A percentile compares a stretch with the other conserved stretches of the same genome.
Evolutionary conservation across 2,329 filamentous ascomycete species (phyloP).

Genomic region (Penicillium fuscoglaucum): DNA sequence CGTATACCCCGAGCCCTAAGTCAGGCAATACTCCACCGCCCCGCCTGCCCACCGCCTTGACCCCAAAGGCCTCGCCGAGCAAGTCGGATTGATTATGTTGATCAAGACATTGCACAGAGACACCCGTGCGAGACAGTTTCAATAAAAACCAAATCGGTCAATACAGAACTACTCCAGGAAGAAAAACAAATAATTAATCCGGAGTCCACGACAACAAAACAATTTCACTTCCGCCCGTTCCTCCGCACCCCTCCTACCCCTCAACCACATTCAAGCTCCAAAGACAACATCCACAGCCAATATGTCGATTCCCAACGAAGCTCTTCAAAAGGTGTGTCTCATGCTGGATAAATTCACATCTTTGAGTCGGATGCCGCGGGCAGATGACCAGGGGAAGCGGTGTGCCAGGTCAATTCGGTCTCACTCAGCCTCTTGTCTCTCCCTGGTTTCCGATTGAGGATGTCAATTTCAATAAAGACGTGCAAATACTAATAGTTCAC

Average conservation of each 20-base stretch:
- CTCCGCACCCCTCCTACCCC: slow-evolving; percentile 15
- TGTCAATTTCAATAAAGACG: not conserved
- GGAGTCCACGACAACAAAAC: not conserved
- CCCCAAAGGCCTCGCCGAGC: slow-evolving; percentile 2
- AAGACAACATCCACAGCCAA: slow-evolving; percentile 28
- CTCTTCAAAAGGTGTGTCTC: slow-evolving; percentile 76
- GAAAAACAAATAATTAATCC: not conserved
- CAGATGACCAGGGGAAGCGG: not conserved
- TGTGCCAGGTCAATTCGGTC: slow-evolving; percentile 1
- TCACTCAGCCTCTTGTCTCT: not conserved
- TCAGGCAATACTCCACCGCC: slow-evolving; percentile 7
- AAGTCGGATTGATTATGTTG: slow-evolving; percentile 1
- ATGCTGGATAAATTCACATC: rapidly evolving
- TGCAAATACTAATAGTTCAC: slow-evolving; percentile 12
- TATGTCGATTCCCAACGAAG: slow-evolving; percentile 94
- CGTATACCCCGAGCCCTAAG: slow-evolving; percentile 2
- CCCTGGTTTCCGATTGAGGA: not conserved
- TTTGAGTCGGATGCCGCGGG: not conserved
- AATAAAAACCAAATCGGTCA: not conserved
- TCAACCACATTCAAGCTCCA: slow-evolving; percentile 12
- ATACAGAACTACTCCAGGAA: not conserved
- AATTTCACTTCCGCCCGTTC: slow-evolving; percentile 4
- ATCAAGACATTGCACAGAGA: slow-evolving; percentile 5
- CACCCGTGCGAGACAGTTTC: slow-evolving; percentile 2
- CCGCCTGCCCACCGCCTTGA: slow-evolving; percentile 1